phyloP scores from a whole-genome alignment of 257 asterid species.

The Solanum dulcamara region DNA sequence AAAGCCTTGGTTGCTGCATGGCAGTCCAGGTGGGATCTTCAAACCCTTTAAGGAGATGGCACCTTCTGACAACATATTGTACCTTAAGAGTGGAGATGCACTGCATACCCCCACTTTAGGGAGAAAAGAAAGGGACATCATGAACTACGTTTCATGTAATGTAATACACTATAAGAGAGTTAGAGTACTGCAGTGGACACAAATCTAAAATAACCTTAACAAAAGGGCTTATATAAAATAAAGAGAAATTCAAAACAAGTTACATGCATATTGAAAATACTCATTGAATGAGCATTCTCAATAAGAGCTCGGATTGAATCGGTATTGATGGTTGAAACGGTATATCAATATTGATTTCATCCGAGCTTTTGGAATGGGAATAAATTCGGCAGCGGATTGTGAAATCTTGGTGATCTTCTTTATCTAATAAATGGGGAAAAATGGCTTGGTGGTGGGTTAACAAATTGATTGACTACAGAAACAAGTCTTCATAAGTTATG shows the following conservation, averaged over 20 bases:
- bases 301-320: background rate
- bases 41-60: background rate
- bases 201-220: background rate
- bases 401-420: background rate
- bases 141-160: background rate
- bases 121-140: background rate
- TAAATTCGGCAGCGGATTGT: background rate
- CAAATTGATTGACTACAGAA: background rate
- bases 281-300: background rate
- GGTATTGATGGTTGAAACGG: no score
- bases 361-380: background rate
- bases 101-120: background rate
- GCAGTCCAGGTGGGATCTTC: conserved; percentile 59
- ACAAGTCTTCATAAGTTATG: background rate
- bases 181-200: background rate
- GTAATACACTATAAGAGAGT: background rate
- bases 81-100: background rate
- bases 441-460: background rate
- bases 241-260: background rate
- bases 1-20: conserved; percentile 52
- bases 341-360: background rate
- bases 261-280: background rate
- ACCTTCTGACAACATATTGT: background rate
- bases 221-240: background rate
- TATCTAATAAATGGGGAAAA: background rate